Evolutionary conservation across 177 flowering plant species (phyloP), one percentile per base, ranked within the genome.

Genomic region (Vitis hybrid): DNA sequence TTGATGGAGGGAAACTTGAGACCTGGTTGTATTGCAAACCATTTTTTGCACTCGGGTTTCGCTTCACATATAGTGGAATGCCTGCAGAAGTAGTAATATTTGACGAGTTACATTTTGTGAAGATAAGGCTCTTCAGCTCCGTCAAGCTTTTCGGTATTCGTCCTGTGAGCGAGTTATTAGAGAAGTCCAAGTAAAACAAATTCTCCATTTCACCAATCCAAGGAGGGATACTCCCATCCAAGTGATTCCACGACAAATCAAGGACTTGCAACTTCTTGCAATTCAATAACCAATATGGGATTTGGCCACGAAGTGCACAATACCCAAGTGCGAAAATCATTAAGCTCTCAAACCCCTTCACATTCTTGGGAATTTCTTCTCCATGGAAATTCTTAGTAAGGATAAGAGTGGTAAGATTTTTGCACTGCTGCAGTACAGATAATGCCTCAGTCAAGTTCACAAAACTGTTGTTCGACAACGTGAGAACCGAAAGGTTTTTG

Each of bases 181-280:
- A 94, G 65, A 94, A 71, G 61, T 94, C 97, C 84, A 94, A 78
- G 83, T 94, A 91, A 73, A 90, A 90, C 65, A 94, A 75, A 54
- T 64, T 74, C 71, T 89, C 89, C 89, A 91, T 81, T 70, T 80
- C 63, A 51, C 93, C 97, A 67, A 92, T 79, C 93, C 93, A 89
- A 2, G 81, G 65, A 22, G 98, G 98, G 65, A 92, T 88, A 28
- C 66, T 72, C 11, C 97, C 98, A 67, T 69, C 62, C 62, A 94
- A 75, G 64, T 52, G 85, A 69, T 94, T 94, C 94, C 92, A 88
- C 0, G 97, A 94, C 77, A 94, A 67, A 80, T 94, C 98, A 33
- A 94, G 86, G 24, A 92, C 90, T 63, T 82, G 70, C 33, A 94
- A 75, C 77, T 78, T 88, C 58, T 38, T 71, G 76, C 93, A 88